Evolutionary conservation across 2,329 filamentous ascomycete species (phyloP).

Genomic region (Microsporum ferrugineum): DNA sequence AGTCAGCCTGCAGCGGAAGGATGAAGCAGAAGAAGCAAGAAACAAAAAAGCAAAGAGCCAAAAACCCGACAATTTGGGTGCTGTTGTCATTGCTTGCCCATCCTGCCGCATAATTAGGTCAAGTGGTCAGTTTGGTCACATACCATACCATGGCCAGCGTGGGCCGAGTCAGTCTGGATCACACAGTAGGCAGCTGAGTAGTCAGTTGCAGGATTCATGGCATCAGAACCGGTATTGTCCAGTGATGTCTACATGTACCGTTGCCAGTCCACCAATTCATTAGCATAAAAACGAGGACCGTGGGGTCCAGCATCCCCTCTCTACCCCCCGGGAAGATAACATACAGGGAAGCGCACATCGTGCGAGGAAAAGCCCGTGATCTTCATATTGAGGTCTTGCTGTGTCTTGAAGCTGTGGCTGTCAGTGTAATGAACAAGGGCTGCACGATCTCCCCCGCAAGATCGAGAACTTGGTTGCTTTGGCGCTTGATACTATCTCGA

Average conservation of each 20-base stretch:
- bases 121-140: not conserved
- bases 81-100: not conserved
- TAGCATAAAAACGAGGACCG: not conserved
- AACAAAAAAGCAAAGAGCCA: not conserved
- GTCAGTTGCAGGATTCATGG: constrained; percentile 89
- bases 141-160: constrained; percentile 35
- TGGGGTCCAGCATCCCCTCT: not conserved
- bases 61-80: not conserved
- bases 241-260: constrained; percentile 57
- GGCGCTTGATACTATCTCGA: not conserved
- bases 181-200: constrained; percentile 95
- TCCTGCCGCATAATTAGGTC: not conserved
- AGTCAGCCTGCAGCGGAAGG: not conserved
- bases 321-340: constrained; percentile 14
- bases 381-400: constrained; percentile 37
- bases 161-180: constrained; percentile 60
- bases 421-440: not conserved
- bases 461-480: not conserved
- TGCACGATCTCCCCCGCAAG: not conserved
- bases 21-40: not conserved
- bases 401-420: not conserved
- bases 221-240: constrained; percentile 91
- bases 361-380: constrained; percentile 61
- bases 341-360: constrained; percentile 61
- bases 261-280: not conserved